Conservation (phyloP, 2,329 filamentous ascomycete genomes). For the Triangularia verruculosa region DNA sequence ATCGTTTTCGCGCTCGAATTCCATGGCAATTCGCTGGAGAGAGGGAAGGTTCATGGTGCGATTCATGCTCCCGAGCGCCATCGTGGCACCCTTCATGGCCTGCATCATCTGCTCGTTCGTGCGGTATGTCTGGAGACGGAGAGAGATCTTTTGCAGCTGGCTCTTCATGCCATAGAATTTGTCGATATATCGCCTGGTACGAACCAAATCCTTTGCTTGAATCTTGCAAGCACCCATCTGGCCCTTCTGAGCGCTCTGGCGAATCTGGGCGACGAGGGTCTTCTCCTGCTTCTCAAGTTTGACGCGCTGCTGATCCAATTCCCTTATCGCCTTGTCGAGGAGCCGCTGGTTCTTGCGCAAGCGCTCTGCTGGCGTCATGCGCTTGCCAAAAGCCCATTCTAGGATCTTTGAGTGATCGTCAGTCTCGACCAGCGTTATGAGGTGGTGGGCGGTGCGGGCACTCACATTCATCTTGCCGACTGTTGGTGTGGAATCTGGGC, state of each 20-base stretch:
- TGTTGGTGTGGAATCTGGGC: not conserved
- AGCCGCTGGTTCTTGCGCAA: slow-evolving; percentile 92
- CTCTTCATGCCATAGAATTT: slow-evolving; percentile 99
- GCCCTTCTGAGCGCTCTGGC: slow-evolving; percentile 95
- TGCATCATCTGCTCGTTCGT: slow-evolving; percentile 99
- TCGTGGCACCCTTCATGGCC: slow-evolving; percentile 96
- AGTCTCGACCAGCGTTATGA: slow-evolving; percentile 21
- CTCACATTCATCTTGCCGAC: slow-evolving; percentile 55
- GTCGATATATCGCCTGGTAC: slow-evolving; percentile 89
- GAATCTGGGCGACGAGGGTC: slow-evolving; percentile 92
- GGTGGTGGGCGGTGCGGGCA: not conserved
- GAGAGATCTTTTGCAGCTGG: slow-evolving; percentile 90
- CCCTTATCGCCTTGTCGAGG: slow-evolving; percentile 94
- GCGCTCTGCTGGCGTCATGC: slow-evolving; percentile 93
- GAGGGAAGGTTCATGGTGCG: slow-evolving; percentile 95
- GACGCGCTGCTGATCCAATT: slow-evolving; percentile 88
- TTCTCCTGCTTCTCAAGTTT: slow-evolving; percentile 99
- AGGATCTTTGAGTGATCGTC: slow-evolving; percentile 66
- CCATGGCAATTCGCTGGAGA: slow-evolving; percentile 94
- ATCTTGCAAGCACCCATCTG: slow-evolving; percentile 99
- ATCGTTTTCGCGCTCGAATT: slow-evolving; percentile 98
- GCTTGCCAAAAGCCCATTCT: slow-evolving; percentile 99
- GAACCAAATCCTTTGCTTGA: slow-evolving; percentile 93
- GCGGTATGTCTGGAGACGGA: slow-evolving; percentile 91
- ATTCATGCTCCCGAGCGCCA: slow-evolving; percentile 94